These are phyloP conservation scores for Naematelia aurantialba DNA, from an alignment of 768 basidiomycete species.

Conservation along the genomic window DNA sequence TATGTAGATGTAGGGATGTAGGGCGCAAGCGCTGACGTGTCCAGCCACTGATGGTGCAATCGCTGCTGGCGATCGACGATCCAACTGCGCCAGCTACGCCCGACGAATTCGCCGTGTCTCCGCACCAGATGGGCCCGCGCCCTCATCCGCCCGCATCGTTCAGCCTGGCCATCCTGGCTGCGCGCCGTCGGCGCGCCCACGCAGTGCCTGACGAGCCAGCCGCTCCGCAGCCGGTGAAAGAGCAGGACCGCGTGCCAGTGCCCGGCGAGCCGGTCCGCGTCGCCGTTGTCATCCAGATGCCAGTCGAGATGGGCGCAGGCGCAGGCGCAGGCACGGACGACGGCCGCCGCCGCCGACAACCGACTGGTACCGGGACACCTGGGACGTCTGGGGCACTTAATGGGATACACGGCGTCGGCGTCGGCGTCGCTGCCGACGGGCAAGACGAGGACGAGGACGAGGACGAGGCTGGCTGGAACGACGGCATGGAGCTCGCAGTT, in stretches of 20 bases:
- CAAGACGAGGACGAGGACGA: conserved; percentile 24
- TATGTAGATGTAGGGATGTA: too few relatives aligned
- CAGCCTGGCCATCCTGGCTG: background rate
- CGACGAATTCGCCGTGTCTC: background rate
- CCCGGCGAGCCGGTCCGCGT: conserved; percentile 26
- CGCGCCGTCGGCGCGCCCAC: background rate
- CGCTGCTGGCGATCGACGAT: conserved; percentile 7
- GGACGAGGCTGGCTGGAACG: conserved; percentile 31
- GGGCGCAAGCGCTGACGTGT: too few relatives aligned
- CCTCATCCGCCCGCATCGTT: background rate
- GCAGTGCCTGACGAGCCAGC: background rate
- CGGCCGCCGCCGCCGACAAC: too few relatives aligned
- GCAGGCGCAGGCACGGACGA: background rate
- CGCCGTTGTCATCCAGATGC: conserved; percentile 37
- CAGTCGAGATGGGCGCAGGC: conserved; percentile 12
- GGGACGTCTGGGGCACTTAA: too few relatives aligned
- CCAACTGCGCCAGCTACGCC: background rate
- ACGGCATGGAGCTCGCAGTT: conserved; percentile 42
- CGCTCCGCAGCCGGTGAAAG: conserved; percentile 3
- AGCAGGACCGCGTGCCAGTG: conserved; percentile 13
- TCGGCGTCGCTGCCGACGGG: background rate
- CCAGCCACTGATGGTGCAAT: conserved; percentile 16
- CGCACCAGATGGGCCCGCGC: conserved; percentile 15
- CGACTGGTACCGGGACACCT: too few relatives aligned
- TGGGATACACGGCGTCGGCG: background rate